phyloP scores from a whole-genome alignment of 2,329 filamentous ascomycete species.

The Penicillium sp. region DNA sequence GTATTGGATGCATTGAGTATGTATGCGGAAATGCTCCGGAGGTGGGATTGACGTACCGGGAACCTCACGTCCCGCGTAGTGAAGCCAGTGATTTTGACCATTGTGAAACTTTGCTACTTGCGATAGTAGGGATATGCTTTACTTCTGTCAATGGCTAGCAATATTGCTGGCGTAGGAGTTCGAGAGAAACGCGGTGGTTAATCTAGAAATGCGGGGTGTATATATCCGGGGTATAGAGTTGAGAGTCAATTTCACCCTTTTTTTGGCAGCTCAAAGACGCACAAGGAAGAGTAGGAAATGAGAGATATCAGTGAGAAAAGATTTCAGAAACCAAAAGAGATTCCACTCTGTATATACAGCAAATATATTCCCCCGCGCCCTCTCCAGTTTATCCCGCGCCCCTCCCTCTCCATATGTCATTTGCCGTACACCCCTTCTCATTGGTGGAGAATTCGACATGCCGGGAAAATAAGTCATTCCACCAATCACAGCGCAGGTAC shows the following conservation, averaged over 20 bases:
- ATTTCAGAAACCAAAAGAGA: conserved; percentile 4
- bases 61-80: conserved; percentile 66
- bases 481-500: conserved; percentile 13
- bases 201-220: conserved; percentile 6
- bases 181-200: background rate
- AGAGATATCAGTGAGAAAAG: background rate
- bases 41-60: conserved; percentile 40
- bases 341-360: conserved; percentile 16
- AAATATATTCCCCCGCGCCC: conserved; percentile 14
- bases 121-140: background rate
- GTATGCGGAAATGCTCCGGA: background rate
- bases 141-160: conserved; percentile 8
- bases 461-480: conserved; percentile 18
- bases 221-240: background rate
- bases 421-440: background rate
- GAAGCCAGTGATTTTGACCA: conserved; percentile 64
- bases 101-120: conserved; percentile 16
- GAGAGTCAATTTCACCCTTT: background rate
- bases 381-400: conserved; percentile 12
- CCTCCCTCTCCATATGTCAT: conserved; percentile 8
- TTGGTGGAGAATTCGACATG: conserved; percentile 19
- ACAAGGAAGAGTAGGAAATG: background rate
- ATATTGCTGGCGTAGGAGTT: background rate
- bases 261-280: background rate
- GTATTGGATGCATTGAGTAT: background rate